Evolutionary conservation across 202 grass and related monocot genomes (phyloP).

Genomic region (Saccharum hybrid): DNA sequence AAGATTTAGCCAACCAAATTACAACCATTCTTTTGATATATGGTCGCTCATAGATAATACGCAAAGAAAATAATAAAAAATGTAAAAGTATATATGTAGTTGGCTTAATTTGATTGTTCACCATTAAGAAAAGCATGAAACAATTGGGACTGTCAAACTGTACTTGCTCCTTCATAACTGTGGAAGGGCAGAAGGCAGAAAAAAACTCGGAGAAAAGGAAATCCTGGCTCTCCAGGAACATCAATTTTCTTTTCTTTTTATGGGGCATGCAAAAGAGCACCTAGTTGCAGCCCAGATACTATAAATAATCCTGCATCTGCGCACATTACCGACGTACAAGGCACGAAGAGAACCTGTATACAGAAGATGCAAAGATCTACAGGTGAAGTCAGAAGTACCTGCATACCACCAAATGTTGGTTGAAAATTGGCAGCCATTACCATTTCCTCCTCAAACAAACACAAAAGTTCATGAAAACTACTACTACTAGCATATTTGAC

Average conservation of each 20-base stretch:
- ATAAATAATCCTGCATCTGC: neutral
- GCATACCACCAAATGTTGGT: neutral
- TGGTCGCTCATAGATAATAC: no score
- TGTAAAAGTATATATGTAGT: no score
- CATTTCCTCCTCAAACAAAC: neutral
- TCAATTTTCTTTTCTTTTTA: slow-evolving; percentile 56
- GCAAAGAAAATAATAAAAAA: no score
- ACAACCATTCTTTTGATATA: no score
- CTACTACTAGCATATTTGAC: neutral
- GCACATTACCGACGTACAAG: neutral
- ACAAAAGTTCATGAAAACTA: neutral
- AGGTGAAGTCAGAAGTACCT: neutral
- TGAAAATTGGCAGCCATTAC: neutral
- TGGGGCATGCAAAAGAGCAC: neutral
- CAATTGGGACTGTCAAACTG: slow-evolving; percentile 4
- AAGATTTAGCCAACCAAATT: neutral
- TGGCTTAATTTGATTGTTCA: no score
- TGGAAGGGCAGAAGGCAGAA: slow-evolving; percentile 58
- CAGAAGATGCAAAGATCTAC: neutral
- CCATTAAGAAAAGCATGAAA: no score
- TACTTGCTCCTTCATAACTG: slow-evolving; percentile 67
- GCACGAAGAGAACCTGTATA: neutral
- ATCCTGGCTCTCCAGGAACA: slow-evolving; percentile 63
- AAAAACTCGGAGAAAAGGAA: slow-evolving; percentile 46
- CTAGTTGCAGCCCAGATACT: neutral